A percentile compares a stretch with the other conserved stretches of the same genome.
These are phyloP conservation scores for Cavenderia fasciculata DNA, from an alignment of 78 protist species.

Conservation along the genomic window DNA sequence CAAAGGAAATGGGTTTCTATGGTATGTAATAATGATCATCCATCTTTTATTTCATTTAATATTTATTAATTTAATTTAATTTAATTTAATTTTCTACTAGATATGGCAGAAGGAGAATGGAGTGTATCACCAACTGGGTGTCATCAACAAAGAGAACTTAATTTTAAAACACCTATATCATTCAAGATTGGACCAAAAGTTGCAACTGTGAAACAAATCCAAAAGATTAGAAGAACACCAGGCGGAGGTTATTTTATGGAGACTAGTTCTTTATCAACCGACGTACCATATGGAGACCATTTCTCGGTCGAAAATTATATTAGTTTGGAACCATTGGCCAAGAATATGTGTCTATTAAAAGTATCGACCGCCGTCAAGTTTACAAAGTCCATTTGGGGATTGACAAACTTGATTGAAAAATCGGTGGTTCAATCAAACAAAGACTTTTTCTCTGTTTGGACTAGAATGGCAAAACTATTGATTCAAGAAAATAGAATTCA, in stretches of 20 bases:
- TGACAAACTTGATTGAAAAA: conserved; percentile 44
- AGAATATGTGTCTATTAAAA: conserved; percentile 8
- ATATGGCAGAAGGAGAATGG: conserved; percentile 61
- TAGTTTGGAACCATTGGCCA: conserved; percentile 12
- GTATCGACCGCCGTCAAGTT: conserved; percentile 63
- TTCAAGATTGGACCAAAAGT: conserved; percentile 72
- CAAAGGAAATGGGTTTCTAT: conserved; percentile 50
- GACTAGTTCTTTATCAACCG: conserved; percentile 35
- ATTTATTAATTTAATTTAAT: no score
- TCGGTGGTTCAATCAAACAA: conserved; percentile 65
- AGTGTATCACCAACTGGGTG: conserved; percentile 4
- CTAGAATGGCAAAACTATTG: conserved; percentile 26
- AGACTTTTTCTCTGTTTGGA: conserved; percentile 64
- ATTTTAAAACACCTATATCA: conserved; percentile 60
- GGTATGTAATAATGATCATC: not conserved
- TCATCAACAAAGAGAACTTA: conserved; percentile 42
- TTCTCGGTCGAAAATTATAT: conserved; percentile 63
- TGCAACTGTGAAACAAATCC: conserved; percentile 32
- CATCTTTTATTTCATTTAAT: no score
- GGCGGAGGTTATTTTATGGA: conserved; percentile 70
- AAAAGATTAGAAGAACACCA: conserved; percentile 48
- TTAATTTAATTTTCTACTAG: no score
- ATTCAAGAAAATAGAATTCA: not conserved
- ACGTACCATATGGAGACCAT: conserved; percentile 65
- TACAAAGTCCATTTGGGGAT: conserved; percentile 60